Conservation (phyloP, 208 protist genomes). For the Trypanosoma melophagium region DNA sequence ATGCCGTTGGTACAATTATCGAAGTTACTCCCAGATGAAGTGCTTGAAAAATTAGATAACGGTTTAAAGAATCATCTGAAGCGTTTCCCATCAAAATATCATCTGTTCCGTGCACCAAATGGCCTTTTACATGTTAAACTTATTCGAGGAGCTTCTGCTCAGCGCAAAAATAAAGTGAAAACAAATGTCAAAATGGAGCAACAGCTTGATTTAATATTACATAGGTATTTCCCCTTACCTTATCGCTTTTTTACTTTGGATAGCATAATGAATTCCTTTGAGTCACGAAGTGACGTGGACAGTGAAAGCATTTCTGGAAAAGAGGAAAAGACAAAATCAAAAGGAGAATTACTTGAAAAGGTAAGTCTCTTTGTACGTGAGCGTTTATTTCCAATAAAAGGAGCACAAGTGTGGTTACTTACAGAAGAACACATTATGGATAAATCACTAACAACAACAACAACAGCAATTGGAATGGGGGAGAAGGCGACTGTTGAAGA, state of each 20-base stretch:
- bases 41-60: slow-evolving; percentile 25
- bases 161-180: not conserved
- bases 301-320: not conserved
- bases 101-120: slow-evolving; percentile 8
- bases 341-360: not conserved
- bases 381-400: not conserved
- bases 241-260: slow-evolving; percentile 12
- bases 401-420: slow-evolving; percentile 26
- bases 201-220: not conserved
- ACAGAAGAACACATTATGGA: slow-evolving; percentile 15
- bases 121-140: slow-evolving; percentile 21
- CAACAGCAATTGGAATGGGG: not conserved
- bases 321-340: not conserved
- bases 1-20: slow-evolving; percentile 23
- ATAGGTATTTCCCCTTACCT: not conserved
- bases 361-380: slow-evolving; percentile 11
- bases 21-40: slow-evolving; percentile 29
- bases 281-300: not conserved
- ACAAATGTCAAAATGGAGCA: not conserved
- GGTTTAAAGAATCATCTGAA: slow-evolving; percentile 29
- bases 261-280: not conserved
- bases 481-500: not conserved
- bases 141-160: not conserved
- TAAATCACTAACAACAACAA: not conserved
- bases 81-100: slow-evolving; percentile 27